These are phyloP conservation scores for Kwoniella shivajii DNA, from an alignment of 1,284 basidiomycete genomes.

Conservation along the genomic window DNA sequence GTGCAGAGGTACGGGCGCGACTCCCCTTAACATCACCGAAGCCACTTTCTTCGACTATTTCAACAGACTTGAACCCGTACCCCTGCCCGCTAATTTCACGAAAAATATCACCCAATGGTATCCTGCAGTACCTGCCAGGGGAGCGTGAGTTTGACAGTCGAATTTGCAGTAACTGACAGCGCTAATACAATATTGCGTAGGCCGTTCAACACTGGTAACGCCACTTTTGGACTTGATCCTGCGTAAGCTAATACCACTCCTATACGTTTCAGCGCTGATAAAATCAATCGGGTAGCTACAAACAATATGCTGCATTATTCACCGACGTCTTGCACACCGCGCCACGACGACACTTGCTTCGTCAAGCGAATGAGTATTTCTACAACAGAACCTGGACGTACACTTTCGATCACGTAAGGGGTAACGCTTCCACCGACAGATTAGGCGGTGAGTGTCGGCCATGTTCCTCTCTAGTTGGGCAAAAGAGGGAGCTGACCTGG, in stretches of 20 bases:
- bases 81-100: slow-evolving; percentile 1
- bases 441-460: slow-evolving; percentile 30
- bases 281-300: slow-evolving; percentile 34
- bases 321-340: slow-evolving; percentile 38
- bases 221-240: slow-evolving; percentile 37
- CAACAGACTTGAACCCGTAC: neutral
- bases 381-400: slow-evolving; percentile 40
- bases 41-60: neutral
- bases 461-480: neutral
- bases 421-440: slow-evolving; percentile 9
- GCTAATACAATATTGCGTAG: slow-evolving; percentile 3
- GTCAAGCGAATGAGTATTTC: slow-evolving; percentile 30
- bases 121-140: neutral
- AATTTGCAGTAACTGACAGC: neutral
- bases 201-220: slow-evolving; percentile 46
- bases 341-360: slow-evolving; percentile 34
- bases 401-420: slow-evolving; percentile 27
- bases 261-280: slow-evolving; percentile 30
- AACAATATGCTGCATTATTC: slow-evolving; percentile 33
- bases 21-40: slow-evolving; percentile 4
- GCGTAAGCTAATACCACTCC: slow-evolving; percentile 3
- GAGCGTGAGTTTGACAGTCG: slow-evolving; percentile 3
- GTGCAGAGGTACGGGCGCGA: neutral
- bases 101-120: slow-evolving; percentile 9
- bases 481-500: neutral